These are phyloP conservation scores for Globisporangium viniferum DNA, from an alignment of 352 stramenopile genomes.

Conservation along the genomic window DNA sequence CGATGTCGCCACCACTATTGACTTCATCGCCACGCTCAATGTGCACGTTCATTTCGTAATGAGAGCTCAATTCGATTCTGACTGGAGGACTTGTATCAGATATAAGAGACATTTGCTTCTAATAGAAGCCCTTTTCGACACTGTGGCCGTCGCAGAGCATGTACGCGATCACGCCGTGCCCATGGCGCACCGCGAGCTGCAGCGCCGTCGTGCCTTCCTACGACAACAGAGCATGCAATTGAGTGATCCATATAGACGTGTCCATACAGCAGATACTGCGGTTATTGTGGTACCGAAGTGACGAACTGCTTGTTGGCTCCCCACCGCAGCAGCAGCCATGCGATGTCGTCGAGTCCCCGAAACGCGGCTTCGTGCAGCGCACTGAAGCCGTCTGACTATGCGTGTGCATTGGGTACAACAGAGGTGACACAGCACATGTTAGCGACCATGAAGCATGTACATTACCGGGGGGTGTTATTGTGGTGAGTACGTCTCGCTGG, in stretches of 20 bases:
- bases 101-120: constrained; percentile 3
- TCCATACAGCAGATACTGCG: too few relatives aligned
- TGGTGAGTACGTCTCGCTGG: constrained; percentile 46
- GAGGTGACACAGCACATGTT: too few relatives aligned
- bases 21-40: neutral
- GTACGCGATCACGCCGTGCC: constrained; percentile 52
- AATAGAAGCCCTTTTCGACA: constrained; percentile 58
- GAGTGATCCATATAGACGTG: neutral
- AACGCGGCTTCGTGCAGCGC: constrained; percentile 71
- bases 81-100: neutral
- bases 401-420: too few relatives aligned
- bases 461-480: neutral
- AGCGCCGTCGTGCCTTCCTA: constrained; percentile 68
- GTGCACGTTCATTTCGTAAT: neutral
- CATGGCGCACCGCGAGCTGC: constrained; percentile 63
- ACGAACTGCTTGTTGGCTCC: constrained; percentile 58
- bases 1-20: neutral
- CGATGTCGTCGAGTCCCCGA: constrained; percentile 55
- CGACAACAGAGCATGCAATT: neutral
- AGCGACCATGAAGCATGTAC: neutral
- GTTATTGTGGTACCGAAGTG: constrained; percentile 32
- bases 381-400: constrained; percentile 66
- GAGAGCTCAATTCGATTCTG: neutral
- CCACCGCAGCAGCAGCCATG: constrained; percentile 44
- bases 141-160: constrained; percentile 61